These are phyloP conservation scores for Calonectria crousiana DNA, from an alignment of 2,329 filamentous ascomycete genomes.

Conservation along the genomic window DNA sequence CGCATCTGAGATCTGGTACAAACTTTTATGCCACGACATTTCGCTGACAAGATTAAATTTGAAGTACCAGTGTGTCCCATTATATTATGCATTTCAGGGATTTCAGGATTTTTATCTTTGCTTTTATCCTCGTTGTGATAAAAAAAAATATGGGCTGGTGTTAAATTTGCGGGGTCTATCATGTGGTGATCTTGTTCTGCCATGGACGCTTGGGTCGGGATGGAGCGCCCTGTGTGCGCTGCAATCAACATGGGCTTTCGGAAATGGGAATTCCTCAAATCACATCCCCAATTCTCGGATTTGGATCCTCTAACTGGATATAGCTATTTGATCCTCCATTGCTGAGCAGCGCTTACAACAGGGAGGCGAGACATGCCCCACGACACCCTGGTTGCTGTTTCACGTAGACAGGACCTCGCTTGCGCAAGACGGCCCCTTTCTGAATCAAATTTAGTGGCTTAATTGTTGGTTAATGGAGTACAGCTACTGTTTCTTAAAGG, in stretches of 20 bases:
- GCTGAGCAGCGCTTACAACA: neutral
- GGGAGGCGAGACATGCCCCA: neutral
- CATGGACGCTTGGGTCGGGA: neutral
- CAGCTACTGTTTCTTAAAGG: neutral
- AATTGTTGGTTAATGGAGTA: neutral
- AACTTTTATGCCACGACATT: neutral
- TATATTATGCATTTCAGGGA: neutral
- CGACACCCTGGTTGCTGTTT: neutral
- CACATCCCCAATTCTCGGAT: neutral
- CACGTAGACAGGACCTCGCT: neutral
- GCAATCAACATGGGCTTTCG: neutral
- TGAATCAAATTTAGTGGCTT: slow-evolving; percentile 14
- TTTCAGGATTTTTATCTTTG: neutral
- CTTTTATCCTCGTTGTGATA: neutral
- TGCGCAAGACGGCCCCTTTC: neutral
- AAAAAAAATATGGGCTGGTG: neutral
- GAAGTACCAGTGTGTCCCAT: neutral
- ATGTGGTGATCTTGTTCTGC: too few species aligned
- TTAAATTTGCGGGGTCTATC: neutral
- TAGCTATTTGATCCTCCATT: neutral
- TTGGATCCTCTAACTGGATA: neutral
- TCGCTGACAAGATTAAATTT: neutral
- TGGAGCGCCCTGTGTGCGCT: neutral
- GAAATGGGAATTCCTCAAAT: neutral
- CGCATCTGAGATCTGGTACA: too few species aligned